Evolutionary conservation across 768 basidiomycete species (phyloP), one percentile per base, ranked within the genome.

Genomic region (Podaxis sp.): DNA sequence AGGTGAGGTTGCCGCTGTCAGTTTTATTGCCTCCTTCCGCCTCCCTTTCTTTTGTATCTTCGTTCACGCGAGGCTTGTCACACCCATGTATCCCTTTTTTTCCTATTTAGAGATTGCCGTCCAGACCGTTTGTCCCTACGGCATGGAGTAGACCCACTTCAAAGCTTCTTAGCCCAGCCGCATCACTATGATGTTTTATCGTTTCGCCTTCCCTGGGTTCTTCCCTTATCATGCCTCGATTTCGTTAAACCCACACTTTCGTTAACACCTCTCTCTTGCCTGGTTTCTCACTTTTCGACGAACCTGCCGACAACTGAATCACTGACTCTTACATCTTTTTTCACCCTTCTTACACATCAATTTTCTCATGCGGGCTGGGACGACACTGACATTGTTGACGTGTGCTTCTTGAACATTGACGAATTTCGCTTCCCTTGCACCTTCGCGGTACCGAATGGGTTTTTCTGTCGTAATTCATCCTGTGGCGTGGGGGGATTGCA

Each of bases 1-100:
- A 71, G 87, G 88, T 79, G 58, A 63, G 33, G 71, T 67, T 57
- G 27, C 47, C n/a, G 8, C 55, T 57, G 22, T 51, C n/a, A 52
- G 13, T 9, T 15, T 38, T 29, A 40, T 53, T 41, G 37, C 52
- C 13, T 15, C 24, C 25, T 27, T 43, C 5, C 29, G 8, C n/a
- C 29, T 29, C 22, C 47, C 29, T 36, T 55, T 58, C 24, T 36
- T n/a, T 49, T 25, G 38, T 19, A 17, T 51, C 27, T 46, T 46
- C 57, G 22, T 37, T 59, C 47, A 50, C 13, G 46, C 19, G 47
- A 50, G 47, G 24, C 12, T 51, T 54, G 43, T 46, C 60, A 46
- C 60, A 22, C 3, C 46, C 15, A 4, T 29, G 36, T 43, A 55
- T 61, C 53, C 54, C 60, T 25, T 36, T 37, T 33, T 37, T n/a